Evolutionary conservation across 306 rosid species (phyloP), one percentile per base, ranked within the genome.

Genomic region (Rosa rugosa): DNA sequence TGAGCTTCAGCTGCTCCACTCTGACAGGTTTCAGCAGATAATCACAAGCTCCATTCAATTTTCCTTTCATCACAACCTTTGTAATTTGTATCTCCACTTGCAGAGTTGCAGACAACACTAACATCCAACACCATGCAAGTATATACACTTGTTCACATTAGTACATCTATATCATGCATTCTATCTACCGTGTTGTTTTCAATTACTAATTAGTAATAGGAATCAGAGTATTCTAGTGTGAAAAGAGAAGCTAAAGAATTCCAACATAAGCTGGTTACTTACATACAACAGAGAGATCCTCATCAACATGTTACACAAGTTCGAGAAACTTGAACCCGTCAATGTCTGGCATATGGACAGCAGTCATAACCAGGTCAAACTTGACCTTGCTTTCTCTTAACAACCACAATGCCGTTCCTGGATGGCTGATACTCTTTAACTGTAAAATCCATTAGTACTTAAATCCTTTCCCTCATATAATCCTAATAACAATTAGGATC

Each of bases 251-350:
- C 47, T 20, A 47, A 69, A 23, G 25, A 8, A 54, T 54, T 20
- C 22, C 10, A 42, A 81, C 47, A 20, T 14, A 4, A 44, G 77
- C 51, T 75, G 27, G 16, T 44, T 23, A 50, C 95, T 88, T 51
- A 94, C 97, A 91, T 82, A 94, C 90, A 76, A 95, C 97, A 67
- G 97, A 97, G 72, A 94, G 97, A 87, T 92, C 99, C 99, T 91
- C 92, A 80, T 92, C 99, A 73, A 95, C 97, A 84, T 92, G 94
- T 8, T 54, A 25, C 60, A 20, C 97, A 92, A 92, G 86, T 95
- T 97, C 23, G 99, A 51, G 56, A 51, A 51, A 51, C 57, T 18
- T 51, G 22, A 51, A 51, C 22, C 9, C 57, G 9, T 51, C 57
- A 51, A 18, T 51, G 57, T 16, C 8, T 5, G 57, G 20, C 57